Percentiles rank a stretch among this genome's conserved stretches.
Conservation (phyloP, 2,329 filamentous ascomycete species). For the Cercospora beticola region DNA sequence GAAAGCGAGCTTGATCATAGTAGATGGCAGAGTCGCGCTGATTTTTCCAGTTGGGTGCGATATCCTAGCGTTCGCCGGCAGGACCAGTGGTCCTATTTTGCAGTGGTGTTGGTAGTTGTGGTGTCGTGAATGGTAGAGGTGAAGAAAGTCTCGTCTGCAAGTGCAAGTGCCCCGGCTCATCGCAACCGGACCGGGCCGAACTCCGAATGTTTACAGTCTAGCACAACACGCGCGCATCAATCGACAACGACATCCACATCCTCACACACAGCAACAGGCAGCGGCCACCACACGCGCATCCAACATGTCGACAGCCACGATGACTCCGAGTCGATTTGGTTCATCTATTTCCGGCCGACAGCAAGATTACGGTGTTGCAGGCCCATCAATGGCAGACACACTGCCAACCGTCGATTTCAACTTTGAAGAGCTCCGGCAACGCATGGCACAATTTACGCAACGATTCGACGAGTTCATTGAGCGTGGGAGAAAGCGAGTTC, state of each 20-base stretch:
- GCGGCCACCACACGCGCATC: background rate
- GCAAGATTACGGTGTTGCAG: slow-evolving; percentile 54
- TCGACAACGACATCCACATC: background rate
- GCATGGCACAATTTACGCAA: slow-evolving; percentile 88
- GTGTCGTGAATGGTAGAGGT: background rate
- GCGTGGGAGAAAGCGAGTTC: slow-evolving; percentile 78
- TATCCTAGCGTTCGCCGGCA: background rate
- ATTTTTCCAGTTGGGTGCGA: background rate
- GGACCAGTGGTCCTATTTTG: background rate
- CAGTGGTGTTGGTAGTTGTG: background rate
- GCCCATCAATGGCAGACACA: slow-evolving; percentile 69
- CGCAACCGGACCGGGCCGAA: slow-evolving; percentile 10
- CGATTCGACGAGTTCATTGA: slow-evolving; percentile 95
- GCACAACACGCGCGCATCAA: background rate
- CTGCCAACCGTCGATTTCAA: slow-evolving; percentile 92
- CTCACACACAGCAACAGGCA: slow-evolving; percentile 13
- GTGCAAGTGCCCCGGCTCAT: background rate
- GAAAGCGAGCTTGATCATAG: slow-evolving; percentile 25
- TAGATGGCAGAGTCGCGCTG: slow-evolving; percentile 4
- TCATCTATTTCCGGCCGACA: slow-evolving; percentile 66
- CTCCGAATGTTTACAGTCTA: slow-evolving; percentile 11
- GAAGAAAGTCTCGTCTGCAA: background rate
- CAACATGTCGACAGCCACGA: slow-evolving; percentile 33
- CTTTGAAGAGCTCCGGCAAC: slow-evolving; percentile 90
- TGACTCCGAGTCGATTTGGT: slow-evolving; percentile 61